A percentile compares a stretch with the other conserved stretches of the same genome.
Evolutionary conservation across 2,329 filamentous ascomycete genomes (phyloP).

Genomic region (Penicillium freii): DNA sequence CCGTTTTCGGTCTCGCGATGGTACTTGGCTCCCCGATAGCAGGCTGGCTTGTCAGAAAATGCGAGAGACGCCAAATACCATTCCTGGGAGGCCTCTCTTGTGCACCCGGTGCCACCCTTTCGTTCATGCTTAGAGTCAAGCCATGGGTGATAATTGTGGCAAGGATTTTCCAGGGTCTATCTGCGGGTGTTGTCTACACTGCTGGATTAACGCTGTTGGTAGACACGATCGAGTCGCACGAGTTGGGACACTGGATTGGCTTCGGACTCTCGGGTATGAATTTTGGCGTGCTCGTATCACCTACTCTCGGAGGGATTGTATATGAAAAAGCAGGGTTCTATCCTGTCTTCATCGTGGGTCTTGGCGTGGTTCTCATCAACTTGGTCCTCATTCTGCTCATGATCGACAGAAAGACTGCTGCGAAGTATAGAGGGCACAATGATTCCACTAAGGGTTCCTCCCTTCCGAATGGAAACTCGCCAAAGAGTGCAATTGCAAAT

Average conservation of each 20-base stretch:
- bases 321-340: slow-evolving; percentile 9
- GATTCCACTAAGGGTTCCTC: background rate
- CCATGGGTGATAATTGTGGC: slow-evolving; percentile 8
- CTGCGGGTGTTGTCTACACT: slow-evolving; percentile 5
- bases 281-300: slow-evolving; percentile 8
- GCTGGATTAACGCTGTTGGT: slow-evolving; percentile 10
- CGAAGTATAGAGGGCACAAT: background rate
- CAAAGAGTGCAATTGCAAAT: background rate
- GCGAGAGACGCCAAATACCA: slow-evolving; percentile 1
- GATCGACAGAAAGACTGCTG: slow-evolving; percentile 2
- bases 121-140: background rate
- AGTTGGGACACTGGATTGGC: slow-evolving; percentile 9
- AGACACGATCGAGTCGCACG: slow-evolving; percentile 10
- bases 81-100: slow-evolving; percentile 5
- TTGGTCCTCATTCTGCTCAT: slow-evolving; percentile 4
- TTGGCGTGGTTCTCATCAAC: slow-evolving; percentile 1
- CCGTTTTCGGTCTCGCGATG: slow-evolving; percentile 6
- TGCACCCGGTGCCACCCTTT: background rate
- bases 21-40: slow-evolving; percentile 2
- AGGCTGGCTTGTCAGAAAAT: slow-evolving; percentile 2
- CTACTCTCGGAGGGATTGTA: slow-evolving; percentile 5
- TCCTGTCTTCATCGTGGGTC: slow-evolving; percentile 5
- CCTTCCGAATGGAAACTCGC: background rate
- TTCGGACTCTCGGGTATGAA: slow-evolving; percentile 11
- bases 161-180: slow-evolving; percentile 7